phyloP scores from a whole-genome alignment of 495 filamentous ascomycete genomes.

The Penicillium paradoxum region DNA sequence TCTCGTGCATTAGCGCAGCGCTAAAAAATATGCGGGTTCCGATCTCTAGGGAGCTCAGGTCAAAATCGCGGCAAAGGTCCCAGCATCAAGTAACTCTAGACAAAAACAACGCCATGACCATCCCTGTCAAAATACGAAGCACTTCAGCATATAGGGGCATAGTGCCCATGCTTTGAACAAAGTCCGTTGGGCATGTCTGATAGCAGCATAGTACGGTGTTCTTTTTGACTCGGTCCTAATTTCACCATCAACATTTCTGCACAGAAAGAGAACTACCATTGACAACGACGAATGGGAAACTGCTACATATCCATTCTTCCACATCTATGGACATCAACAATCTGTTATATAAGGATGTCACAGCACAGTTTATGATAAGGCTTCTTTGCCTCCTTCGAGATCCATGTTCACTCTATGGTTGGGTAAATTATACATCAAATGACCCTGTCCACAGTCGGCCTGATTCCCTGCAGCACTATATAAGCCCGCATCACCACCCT shows the following conservation, averaged over 20 bases:
- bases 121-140: constrained; percentile 3
- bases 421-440: too few relatives aligned
- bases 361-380: too few relatives aligned
- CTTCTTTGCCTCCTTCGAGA: too few relatives aligned
- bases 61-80: constrained; percentile 1
- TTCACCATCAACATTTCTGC: neutral
- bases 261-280: too few relatives aligned
- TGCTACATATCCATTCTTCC: too few relatives aligned
- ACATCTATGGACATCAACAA: too few relatives aligned
- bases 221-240: constrained; percentile 5
- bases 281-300: too few relatives aligned
- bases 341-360: too few relatives aligned
- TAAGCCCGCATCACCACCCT: too few relatives aligned
- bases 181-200: constrained; percentile 3
- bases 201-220: constrained; percentile 2
- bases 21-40: constrained; percentile 3
- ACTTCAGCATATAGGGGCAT: constrained; percentile 2
- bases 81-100: neutral
- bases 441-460: too few relatives aligned
- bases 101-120: neutral
- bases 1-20: constrained; percentile 2
- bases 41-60: neutral
- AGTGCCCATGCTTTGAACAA: constrained; percentile 3
- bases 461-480: too few relatives aligned
- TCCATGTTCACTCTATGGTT: too few relatives aligned